A percentile compares a stretch with the other conserved stretches of the same genome.
Conservation (phyloP, 2,329 filamentous ascomycete genomes). For the Drechslerella stenobrocha region DNA sequence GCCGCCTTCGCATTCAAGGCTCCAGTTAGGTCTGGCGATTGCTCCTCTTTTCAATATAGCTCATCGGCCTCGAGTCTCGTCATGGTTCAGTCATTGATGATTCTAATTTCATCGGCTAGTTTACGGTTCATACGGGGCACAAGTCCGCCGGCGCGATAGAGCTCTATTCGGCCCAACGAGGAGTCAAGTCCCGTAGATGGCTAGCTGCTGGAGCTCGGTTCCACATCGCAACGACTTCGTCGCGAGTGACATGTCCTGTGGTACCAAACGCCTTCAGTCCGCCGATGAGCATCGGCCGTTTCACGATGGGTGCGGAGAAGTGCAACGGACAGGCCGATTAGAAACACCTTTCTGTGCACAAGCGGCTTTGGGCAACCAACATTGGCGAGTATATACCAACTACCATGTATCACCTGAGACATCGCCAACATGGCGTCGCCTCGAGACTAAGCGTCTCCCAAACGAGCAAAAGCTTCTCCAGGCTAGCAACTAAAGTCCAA, state of each 20-base stretch:
- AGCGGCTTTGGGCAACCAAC: neutral
- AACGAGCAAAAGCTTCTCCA: constrained; percentile 42
- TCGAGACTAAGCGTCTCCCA: constrained; percentile 27
- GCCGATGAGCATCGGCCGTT: constrained; percentile 34
- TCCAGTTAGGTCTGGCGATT: constrained; percentile 11
- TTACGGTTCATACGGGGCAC: constrained; percentile 12
- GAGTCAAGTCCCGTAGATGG: constrained; percentile 18
- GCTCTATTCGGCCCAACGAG: constrained; percentile 2
- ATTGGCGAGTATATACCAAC: constrained; percentile 35
- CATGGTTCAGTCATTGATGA: constrained; percentile 48
- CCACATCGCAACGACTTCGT: constrained; percentile 16
- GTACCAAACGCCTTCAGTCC: constrained; percentile 17
- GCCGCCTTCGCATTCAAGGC: constrained; percentile 14
- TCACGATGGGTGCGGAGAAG: neutral
- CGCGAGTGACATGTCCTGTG: constrained; percentile 21
- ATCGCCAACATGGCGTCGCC: constrained; percentile 46
- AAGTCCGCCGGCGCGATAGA: constrained; percentile 5
- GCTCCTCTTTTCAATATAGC: constrained; percentile 21
- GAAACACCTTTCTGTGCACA: constrained; percentile 1
- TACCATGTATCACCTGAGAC: constrained; percentile 48
- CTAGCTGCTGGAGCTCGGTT: constrained; percentile 23
- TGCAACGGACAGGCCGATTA: neutral
- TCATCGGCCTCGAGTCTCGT: constrained; percentile 21
- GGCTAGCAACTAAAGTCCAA: constrained; percentile 33
- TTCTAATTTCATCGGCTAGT: neutral